phyloP scores from a whole-genome alignment of 805 yeast genomes.

The Maudiozyma pseudohumilis region DNA sequence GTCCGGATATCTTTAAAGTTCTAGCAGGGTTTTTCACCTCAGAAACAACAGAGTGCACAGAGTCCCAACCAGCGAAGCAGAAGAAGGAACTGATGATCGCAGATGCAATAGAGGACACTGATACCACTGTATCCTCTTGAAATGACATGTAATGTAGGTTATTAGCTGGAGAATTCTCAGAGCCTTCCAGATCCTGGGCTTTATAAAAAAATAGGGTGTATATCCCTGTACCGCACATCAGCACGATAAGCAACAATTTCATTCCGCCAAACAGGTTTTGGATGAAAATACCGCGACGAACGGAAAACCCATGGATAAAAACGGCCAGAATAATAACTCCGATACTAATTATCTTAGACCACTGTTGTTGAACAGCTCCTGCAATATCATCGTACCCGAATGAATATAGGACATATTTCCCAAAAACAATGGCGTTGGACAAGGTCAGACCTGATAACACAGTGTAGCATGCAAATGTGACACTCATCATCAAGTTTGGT shows the following conservation, averaged over 20 bases:
- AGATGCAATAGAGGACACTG: conserved; percentile 39
- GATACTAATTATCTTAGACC: conserved; percentile 36
- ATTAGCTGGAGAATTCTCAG: neutral
- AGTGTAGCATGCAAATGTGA: conserved; percentile 39
- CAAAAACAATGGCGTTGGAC: conserved; percentile 50
- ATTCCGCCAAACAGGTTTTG: conserved; percentile 57
- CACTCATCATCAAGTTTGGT: conserved; percentile 48
- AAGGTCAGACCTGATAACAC: conserved; percentile 47
- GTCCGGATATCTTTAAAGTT: conserved; percentile 54
- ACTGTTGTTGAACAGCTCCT: conserved; percentile 29
- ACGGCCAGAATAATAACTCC: conserved; percentile 30
- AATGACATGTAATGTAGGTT: conserved; percentile 7
- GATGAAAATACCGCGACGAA: conserved; percentile 46
- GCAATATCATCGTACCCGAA: conserved; percentile 33
- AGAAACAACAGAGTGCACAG: conserved; percentile 50
- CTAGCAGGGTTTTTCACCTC: conserved; percentile 51
- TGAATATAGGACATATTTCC: conserved; percentile 45
- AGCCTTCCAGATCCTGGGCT: neutral
- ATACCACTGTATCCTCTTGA: conserved; percentile 26
- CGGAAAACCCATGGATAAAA: conserved; percentile 47
- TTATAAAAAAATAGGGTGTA: conserved; percentile 40
- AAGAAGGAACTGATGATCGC: conserved; percentile 51
- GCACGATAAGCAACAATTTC: conserved; percentile 43
- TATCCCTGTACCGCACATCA: conserved; percentile 49
- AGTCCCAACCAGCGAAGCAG: conserved; percentile 55